These are phyloP conservation scores for Apophysomyces sp. DNA, from an alignment of 371 early-diverging fungal species.

Conservation along the genomic window DNA sequence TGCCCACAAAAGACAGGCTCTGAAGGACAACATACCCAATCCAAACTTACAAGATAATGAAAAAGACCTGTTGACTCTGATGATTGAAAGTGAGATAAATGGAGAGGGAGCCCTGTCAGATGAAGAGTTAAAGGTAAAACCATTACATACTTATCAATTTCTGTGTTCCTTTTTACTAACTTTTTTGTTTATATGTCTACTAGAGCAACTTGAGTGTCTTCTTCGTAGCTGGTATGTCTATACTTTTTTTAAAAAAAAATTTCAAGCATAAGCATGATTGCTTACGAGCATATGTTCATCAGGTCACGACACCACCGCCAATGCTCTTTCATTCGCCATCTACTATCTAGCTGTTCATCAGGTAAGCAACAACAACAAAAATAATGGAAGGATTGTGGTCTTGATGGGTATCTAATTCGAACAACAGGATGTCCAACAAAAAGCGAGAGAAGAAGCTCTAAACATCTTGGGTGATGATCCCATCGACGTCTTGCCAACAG, in stretches of 20 bases:
- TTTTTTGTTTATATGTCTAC: background rate
- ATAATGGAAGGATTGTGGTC: background rate
- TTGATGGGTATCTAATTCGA: too few species aligned
- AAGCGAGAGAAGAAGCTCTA: conserved; percentile 51
- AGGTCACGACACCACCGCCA: conserved; percentile 57
- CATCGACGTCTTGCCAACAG: conserved; percentile 38
- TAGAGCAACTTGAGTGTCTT: conserved; percentile 27
- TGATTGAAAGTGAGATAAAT: conserved; percentile 47
- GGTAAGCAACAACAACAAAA: conserved; percentile 7
- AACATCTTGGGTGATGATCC: conserved; percentile 47
- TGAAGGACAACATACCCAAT: conserved; percentile 15
- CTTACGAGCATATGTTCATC: background rate
- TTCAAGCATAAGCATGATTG: conserved; percentile 16
- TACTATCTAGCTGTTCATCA: conserved; percentile 47
- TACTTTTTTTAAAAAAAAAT: conserved; percentile 14
- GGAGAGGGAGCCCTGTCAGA: conserved; percentile 27
- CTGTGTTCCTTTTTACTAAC: background rate
- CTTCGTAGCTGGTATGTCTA: conserved; percentile 49
- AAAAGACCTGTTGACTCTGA: conserved; percentile 52
- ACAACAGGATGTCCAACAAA: conserved; percentile 43
- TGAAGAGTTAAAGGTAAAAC: conserved; percentile 41
- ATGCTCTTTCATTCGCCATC: conserved; percentile 38
- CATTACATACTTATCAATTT: too few species aligned
- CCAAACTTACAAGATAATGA: conserved; percentile 30
- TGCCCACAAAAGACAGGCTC: conserved; percentile 28